Conservation (phyloP, 306 rosid species). For the Hippophae rhamnoides region DNA sequence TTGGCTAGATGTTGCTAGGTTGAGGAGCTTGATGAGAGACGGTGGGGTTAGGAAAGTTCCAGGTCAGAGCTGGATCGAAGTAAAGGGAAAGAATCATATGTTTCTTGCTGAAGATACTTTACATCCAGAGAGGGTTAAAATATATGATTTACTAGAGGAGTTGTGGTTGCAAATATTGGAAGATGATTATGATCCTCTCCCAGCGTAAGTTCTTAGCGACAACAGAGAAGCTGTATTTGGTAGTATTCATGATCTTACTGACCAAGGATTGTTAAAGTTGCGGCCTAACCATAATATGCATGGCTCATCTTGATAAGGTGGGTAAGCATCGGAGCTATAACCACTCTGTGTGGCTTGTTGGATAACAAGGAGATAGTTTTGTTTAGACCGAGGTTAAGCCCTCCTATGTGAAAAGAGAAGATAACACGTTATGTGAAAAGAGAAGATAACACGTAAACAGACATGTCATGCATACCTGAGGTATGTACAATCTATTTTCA, state of each 20-base stretch:
- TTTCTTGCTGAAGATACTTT: constrained; percentile 56
- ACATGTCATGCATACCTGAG: no score
- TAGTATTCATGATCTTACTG: neutral
- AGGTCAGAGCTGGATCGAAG: constrained; percentile 49
- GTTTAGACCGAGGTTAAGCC: no score
- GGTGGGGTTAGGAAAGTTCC: constrained; percentile 55
- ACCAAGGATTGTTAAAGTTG: neutral
- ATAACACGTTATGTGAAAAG: no score
- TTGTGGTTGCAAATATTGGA: constrained; percentile 60
- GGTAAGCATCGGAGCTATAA: neutral
- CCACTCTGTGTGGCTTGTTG: neutral
- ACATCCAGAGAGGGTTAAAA: constrained; percentile 48
- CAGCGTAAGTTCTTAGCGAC: constrained; percentile 17
- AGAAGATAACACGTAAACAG: no score
- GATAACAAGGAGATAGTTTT: no score
- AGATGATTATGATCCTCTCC: constrained; percentile 37
- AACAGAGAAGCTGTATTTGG: constrained; percentile 1
- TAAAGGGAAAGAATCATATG: constrained; percentile 48
- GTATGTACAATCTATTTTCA: no score
- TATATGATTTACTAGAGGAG: constrained; percentile 49
- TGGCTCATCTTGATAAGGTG: neutral
- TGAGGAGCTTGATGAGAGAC: constrained; percentile 51
- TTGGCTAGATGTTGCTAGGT: constrained; percentile 55
- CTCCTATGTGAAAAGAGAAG: no score
- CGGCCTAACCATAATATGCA: neutral